phyloP scores from a whole-genome alignment of 352 stramenopile species.

The Pythium aquatile region DNA sequence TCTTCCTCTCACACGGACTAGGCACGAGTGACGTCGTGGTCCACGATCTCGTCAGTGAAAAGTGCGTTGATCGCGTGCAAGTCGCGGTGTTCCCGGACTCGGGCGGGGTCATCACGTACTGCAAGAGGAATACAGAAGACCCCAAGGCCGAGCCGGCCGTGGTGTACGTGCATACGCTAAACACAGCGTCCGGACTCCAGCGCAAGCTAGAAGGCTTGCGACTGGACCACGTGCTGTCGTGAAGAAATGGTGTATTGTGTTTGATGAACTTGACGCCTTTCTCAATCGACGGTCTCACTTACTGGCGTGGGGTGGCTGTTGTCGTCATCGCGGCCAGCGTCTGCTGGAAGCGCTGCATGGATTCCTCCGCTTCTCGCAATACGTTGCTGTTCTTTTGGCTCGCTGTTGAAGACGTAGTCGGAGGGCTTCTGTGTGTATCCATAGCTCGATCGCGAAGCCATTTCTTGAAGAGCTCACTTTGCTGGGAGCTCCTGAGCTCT shows the following conservation, averaged over 20 bases:
- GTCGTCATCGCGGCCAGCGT: constrained; percentile 28
- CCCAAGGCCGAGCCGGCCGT: background rate
- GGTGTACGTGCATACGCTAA: constrained; percentile 62
- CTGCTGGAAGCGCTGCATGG: constrained; percentile 46
- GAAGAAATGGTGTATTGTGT: background rate
- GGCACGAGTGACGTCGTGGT: constrained; percentile 19
- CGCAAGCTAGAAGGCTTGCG: constrained; percentile 55
- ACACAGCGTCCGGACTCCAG: constrained; percentile 53
- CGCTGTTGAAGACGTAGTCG: constrained; percentile 18
- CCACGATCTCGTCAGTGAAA: constrained; percentile 41
- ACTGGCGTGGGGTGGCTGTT: background rate
- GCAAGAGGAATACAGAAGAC: constrained; percentile 29
- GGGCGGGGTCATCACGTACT: constrained; percentile 72
- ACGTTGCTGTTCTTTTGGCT: constrained; percentile 12
- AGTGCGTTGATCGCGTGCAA: constrained; percentile 45
- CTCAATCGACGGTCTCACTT: no score
- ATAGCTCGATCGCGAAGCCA: constrained; percentile 10
- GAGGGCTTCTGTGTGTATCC: background rate
- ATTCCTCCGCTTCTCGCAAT: constrained; percentile 36
- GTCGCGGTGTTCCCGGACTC: constrained; percentile 54
- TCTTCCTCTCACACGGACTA: constrained; percentile 33
- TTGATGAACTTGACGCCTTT: background rate
- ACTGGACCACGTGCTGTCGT: constrained; percentile 39
- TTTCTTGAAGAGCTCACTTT: constrained; percentile 21
- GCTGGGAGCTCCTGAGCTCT: background rate